phyloP scores from a whole-genome alignment of 768 basidiomycete genomes.

The Mycena albidolilacea region DNA sequence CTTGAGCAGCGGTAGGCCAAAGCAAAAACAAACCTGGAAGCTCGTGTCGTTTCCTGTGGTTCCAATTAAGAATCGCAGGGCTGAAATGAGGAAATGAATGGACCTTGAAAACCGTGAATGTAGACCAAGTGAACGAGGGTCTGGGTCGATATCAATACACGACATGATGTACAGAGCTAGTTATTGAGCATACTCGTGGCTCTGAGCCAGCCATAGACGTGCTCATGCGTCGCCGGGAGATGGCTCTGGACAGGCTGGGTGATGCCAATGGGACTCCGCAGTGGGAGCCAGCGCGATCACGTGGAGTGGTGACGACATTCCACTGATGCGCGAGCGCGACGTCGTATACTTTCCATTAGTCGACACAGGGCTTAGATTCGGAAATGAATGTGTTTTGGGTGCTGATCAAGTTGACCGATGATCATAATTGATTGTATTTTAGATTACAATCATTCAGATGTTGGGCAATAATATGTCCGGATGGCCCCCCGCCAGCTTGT shows the following conservation, averaged over 20 bases:
- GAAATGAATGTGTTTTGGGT: no score
- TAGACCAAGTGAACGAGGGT: constrained; percentile 66
- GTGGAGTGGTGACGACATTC: background rate
- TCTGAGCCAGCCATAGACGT: background rate
- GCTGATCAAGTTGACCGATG: no score
- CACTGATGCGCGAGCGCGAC: no score
- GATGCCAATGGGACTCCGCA: no score
- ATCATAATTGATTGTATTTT: no score
- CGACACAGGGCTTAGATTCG: no score
- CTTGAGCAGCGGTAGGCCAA: constrained; percentile 12
- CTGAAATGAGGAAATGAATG: constrained; percentile 36
- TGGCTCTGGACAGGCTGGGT: background rate
- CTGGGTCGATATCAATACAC: background rate
- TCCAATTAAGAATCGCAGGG: constrained; percentile 12
- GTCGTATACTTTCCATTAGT: no score
- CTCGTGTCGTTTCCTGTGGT: constrained; percentile 68
- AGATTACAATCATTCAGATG: no score
- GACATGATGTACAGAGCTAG: background rate
- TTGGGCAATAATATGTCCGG: no score
- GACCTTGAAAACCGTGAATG: constrained; percentile 74
- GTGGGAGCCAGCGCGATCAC: background rate
- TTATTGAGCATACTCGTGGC: background rate
- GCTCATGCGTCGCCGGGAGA: background rate
- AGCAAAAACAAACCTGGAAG: constrained; percentile 60
- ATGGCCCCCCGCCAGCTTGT: no score